Evolutionary conservation across 768 basidiomycete genomes (phyloP), one percentile per base, ranked within the genome.

Genomic region (Porphyrellus cyaneotinctus): DNA sequence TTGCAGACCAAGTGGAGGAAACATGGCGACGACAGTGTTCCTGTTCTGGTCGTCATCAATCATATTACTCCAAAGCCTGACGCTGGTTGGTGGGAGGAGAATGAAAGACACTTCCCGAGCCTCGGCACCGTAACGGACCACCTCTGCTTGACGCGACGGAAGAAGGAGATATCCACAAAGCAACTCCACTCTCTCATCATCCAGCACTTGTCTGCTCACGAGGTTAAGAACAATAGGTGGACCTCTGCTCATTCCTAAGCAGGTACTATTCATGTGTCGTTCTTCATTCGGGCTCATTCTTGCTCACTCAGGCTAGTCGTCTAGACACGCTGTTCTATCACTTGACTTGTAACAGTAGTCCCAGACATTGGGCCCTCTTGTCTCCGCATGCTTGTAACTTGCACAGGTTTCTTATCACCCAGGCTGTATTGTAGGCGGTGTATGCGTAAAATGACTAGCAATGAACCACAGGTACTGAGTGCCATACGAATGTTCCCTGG

Each of bases 1-100:
- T 23, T 63, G 52, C 30, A 53, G 31, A 52, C 36, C 22, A 54
- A 46, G 46, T 63, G 63, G 62, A 39, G 13, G 23, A 62, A 54
- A 8, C 62, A 58, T 23, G 54, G 52, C 4, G 18, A 55, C 9
- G 50, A 54, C 13, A 56, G 59, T 2, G 49, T 62, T 2, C 62
- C 59, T 1, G 39, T 63, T 46, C 52, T 63, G 17, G 50, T 63
- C 38, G 63, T 63, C 36, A 46, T 63, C 48, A 63, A 52, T 39
- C 62, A 64, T 32, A 54, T 54, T 11, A 26, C 59, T 10, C 62
- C 62, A 4, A 51, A 43, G n/a, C 62, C 62, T 1, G 54, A 64
- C 26, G 23, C 37, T 28, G 22, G 42, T 13, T 64, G 62, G 62
- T 64, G 62, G 62, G 55, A 62, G 28, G 57, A 55, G 32, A 64